Percentiles rank a stretch among this genome's conserved stretches.
Evolutionary conservation across 2,329 filamentous ascomycete species (phyloP).

Genomic region (Xylariaceae sp.): DNA sequence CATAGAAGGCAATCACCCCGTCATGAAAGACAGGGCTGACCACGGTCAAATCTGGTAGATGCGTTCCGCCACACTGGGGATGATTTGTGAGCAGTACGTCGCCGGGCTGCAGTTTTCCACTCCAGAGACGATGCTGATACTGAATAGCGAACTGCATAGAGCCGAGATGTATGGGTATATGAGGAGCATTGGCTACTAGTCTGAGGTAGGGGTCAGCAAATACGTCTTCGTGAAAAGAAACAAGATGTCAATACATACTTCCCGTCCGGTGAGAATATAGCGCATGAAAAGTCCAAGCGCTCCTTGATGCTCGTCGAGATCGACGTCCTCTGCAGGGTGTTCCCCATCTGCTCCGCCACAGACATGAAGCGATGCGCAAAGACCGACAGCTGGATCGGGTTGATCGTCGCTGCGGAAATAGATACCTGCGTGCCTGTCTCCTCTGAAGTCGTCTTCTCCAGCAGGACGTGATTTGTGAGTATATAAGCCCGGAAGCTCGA

Average conservation of each 20-base stretch:
- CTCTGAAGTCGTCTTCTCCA: constrained; percentile 33
- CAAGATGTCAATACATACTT: too few relatives aligned
- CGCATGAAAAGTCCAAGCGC: constrained; percentile 73
- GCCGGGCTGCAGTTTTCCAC: constrained; percentile 50
- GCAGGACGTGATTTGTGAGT: constrained; percentile 31
- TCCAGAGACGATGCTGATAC: constrained; percentile 64
- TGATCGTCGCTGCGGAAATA: constrained; percentile 55
- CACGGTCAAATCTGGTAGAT: constrained; percentile 6
- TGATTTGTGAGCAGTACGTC: constrained; percentile 20
- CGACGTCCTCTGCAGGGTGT: constrained; percentile 73
- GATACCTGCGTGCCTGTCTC: constrained; percentile 45
- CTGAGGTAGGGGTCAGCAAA: too few relatives aligned
- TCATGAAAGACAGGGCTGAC: constrained; percentile 16
- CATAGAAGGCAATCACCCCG: constrained; percentile 12
- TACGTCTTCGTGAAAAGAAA: too few relatives aligned
- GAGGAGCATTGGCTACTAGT: constrained; percentile 69
- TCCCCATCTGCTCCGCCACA: constrained; percentile 80
- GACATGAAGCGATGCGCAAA: constrained; percentile 81
- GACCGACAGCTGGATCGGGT: constrained; percentile 72
- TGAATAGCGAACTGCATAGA: constrained; percentile 73
- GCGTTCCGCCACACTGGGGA: constrained; percentile 17
- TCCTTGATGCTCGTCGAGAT: constrained; percentile 79
- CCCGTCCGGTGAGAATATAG: constrained; percentile 69
- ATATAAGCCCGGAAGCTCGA: constrained; percentile 27
- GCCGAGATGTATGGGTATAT: constrained; percentile 73